A percentile compares a stretch with the other conserved stretches of the same genome.
phyloP scores from a whole-genome alignment of 2,329 filamentous ascomycete genomes.

The Bipolaris bicolor region DNA sequence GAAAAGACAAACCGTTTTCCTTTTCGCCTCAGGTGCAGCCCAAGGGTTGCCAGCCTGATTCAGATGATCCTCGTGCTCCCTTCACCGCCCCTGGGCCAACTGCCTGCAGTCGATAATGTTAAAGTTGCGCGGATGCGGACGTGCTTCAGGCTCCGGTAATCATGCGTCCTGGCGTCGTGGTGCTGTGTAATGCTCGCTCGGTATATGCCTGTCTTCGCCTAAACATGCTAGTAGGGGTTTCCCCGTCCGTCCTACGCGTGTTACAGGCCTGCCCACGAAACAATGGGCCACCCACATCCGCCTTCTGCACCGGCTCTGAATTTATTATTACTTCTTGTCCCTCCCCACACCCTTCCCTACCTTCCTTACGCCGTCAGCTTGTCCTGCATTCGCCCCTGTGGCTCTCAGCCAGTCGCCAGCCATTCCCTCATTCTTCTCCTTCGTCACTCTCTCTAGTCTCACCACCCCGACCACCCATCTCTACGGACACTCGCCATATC shows the following conservation, averaged over 20 bases:
- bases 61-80: conserved; percentile 8
- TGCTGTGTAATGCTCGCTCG: conserved; percentile 33
- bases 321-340: conserved; percentile 41
- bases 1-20: conserved; percentile 21
- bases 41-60: conserved; percentile 15
- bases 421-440: conserved; percentile 25
- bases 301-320: conserved; percentile 38
- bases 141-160: conserved; percentile 31
- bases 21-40: conserved; percentile 23
- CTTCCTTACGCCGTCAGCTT: conserved; percentile 24
- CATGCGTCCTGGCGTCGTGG: conserved; percentile 30
- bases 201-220: conserved; percentile 42
- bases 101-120: conserved; percentile 33
- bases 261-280: conserved; percentile 42
- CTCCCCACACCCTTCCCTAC: conserved; percentile 36
- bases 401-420: conserved; percentile 28
- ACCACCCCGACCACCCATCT: conserved; percentile 20
- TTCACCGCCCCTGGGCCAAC: conserved; percentile 25
- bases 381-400: conserved; percentile 32
- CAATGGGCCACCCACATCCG: conserved; percentile 38
- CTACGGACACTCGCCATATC: conserved; percentile 19
- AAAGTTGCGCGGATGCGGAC: conserved; percentile 24
- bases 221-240: conserved; percentile 31
- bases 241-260: conserved; percentile 42
- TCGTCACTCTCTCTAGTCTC: conserved; percentile 13